Base-by-base conservation (phyloP, 2,329 filamentous ascomycete genomes). In the Colletotrichum godetiae region DNA sequence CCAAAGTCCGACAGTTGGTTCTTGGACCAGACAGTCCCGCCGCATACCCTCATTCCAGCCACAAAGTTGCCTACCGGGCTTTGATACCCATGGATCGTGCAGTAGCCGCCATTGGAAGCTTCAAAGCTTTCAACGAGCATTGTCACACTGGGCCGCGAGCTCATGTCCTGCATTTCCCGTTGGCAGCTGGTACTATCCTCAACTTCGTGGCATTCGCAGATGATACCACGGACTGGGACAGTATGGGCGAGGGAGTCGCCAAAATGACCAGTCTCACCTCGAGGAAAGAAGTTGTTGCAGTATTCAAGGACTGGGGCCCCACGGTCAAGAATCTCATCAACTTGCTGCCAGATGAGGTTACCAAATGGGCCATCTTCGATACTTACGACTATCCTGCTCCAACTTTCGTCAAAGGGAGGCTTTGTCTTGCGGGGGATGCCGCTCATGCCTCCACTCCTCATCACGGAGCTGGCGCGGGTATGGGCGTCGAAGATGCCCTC, bases 111-210 rank as follows among this genome's bases (percentile, higher is more conserved):
- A 92, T 92, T n/a, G 42, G 42, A 8, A 49, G 42, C 12, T 49
- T 49, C 19, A 49, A 49, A 49, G 42, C 42, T 3, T n/a, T n/a
- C 19, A 49, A 49, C 4, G 42, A 49, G 42, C 42, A 49, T 7
- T n/a, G 19, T 87, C 81, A 86, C 0, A 82, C 91, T 82, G 90
- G 89, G 0, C 85, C 84, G 1, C 80, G 84, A 53, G 88, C 86
- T 0, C 90, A 92, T 75, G 78, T 91, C 1, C 80, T 92, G 8
- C 12, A 29, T 27, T 61, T 22, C 15, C n/a, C 33, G 15, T n/a
- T 61, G n/a, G 58, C 33, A n/a, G n/a, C 12, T 19, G 22, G 31
- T 13, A 46, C 7, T 5, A 12, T 56, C 5, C 12, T 56, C 3
- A 56, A 56, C 13, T 29, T 56, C 19, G 53, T 29, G 24, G 53